A percentile compares a stretch with the other conserved stretches of the same genome.
phyloP scores from a whole-genome alignment of 306 rosid species.

The Datisca glomerata region DNA sequence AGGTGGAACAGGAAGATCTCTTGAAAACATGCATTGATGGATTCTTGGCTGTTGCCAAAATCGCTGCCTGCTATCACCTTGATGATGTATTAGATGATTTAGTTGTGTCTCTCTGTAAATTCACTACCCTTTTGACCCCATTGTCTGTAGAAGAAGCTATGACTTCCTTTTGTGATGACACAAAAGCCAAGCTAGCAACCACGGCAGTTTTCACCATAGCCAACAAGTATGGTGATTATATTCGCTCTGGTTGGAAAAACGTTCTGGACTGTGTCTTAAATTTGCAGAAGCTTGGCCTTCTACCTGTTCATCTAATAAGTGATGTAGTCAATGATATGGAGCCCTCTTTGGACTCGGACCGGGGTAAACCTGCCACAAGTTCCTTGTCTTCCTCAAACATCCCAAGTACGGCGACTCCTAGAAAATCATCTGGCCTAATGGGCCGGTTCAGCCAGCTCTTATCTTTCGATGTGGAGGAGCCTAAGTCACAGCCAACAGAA shows the following conservation, averaged over 20 bases:
- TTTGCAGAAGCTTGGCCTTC: slow-evolving; percentile 84
- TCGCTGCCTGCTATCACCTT: slow-evolving; percentile 91
- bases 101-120: slow-evolving; percentile 84
- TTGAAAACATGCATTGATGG: slow-evolving; percentile 88
- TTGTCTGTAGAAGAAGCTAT: slow-evolving; percentile 71
- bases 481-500: slow-evolving; percentile 87
- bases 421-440: slow-evolving; percentile 87
- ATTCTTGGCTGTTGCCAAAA: slow-evolving; percentile 80
- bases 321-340: slow-evolving; percentile 80
- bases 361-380: slow-evolving; percentile 55
- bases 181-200: slow-evolving; percentile 87
- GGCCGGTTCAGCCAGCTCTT: slow-evolving; percentile 89
- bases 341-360: slow-evolving; percentile 56
- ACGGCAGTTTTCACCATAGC: slow-evolving; percentile 83
- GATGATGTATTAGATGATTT: slow-evolving; percentile 93
- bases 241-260: slow-evolving; percentile 89
- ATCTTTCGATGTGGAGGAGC: slow-evolving; percentile 87
- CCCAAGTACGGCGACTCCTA: slow-evolving; percentile 66
- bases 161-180: slow-evolving; percentile 78
- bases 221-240: slow-evolving; percentile 79
- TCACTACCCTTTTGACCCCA: slow-evolving; percentile 76
- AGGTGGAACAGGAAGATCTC: slow-evolving; percentile 77
- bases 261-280: slow-evolving; percentile 81
- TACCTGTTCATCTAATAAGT: slow-evolving; percentile 93
- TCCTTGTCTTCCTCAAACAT: slow-evolving; percentile 65